phyloP scores from a whole-genome alignment of 169 alveolate genomes.

The Eimeria acervulina region DNA sequence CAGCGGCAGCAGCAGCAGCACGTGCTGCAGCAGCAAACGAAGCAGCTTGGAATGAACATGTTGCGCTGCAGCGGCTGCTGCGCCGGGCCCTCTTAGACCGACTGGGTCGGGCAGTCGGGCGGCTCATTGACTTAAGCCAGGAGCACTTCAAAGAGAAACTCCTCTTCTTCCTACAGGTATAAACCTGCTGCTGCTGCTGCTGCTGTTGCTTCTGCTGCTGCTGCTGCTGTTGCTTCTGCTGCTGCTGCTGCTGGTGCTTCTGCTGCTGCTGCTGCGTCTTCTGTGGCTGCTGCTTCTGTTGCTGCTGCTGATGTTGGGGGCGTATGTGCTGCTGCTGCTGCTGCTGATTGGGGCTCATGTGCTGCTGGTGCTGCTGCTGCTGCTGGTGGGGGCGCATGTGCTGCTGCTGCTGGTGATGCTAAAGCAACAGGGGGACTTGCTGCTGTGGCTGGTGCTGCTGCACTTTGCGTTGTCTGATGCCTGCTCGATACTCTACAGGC shows the following conservation, averaged over 20 bases:
- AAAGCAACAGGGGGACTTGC: no score
- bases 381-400: no score
- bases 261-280: not conserved
- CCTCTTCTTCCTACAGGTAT: constrained; percentile 42
- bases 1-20: constrained; percentile 33
- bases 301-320: no score
- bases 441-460: constrained; percentile 9
- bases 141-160: constrained; percentile 35
- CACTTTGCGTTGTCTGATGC: no score
- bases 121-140: not conserved
- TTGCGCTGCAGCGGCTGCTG: constrained; percentile 62
- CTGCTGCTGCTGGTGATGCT: no score
- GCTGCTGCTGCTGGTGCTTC: constrained; percentile 3
- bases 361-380: no score
- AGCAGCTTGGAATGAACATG: not conserved
- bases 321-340: no score
- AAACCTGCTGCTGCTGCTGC: not conserved
- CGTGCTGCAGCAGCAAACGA: not conserved
- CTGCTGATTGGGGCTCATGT: no score
- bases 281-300: constrained; percentile 7
- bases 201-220: constrained; percentile 23
- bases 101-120: constrained; percentile 5
- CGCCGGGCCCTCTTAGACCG: constrained; percentile 27
- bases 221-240: not conserved
- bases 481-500: no score